phyloP scores from a whole-genome alignment of 352 stramenopile genomes.

The Phytophthora pluvialis region DNA sequence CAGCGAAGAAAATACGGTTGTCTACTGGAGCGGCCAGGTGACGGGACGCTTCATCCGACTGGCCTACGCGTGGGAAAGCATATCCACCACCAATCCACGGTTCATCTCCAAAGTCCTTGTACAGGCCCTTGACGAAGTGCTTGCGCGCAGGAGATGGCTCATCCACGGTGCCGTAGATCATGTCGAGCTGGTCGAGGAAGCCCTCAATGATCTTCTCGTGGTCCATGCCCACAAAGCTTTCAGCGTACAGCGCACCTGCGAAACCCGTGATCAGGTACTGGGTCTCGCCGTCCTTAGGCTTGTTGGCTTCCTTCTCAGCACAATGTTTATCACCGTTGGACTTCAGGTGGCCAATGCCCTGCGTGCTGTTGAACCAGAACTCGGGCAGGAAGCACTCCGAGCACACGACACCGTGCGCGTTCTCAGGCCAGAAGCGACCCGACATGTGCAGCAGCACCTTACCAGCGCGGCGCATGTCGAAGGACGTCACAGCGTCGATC shows the following conservation, averaged over 20 bases:
- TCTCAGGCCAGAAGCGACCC: conserved; percentile 67
- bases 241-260: conserved; percentile 69
- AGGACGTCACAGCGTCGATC: conserved; percentile 62
- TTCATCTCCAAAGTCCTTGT: conserved; percentile 82
- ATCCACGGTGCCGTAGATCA: conserved; percentile 73
- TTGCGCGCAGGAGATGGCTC: conserved; percentile 58
- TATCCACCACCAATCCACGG: conserved; percentile 77
- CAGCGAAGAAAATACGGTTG: conserved; percentile 79
- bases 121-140: conserved; percentile 76
- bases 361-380: conserved; percentile 84
- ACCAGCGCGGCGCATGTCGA: conserved; percentile 74
- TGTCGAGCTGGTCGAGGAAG: conserved; percentile 79
- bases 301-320: conserved; percentile 12
- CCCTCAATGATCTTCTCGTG: conserved; percentile 61
- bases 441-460: conserved; percentile 84
- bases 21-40: conserved; percentile 70
- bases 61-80: conserved; percentile 75
- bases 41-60: conserved; percentile 61
- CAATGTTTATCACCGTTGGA: conserved; percentile 59
- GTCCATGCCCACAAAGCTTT: conserved; percentile 51
- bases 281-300: conserved; percentile 22
- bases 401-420: conserved; percentile 83
- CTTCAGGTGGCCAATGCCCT: conserved; percentile 67
- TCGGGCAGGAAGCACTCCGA: conserved; percentile 84
- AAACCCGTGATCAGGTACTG: conserved; percentile 84